Percentiles rank a stretch among this genome's conserved stretches.
phyloP scores from a whole-genome alignment of 2,329 filamentous ascomycete genomes.

The Trichoderma simmonsii region DNA sequence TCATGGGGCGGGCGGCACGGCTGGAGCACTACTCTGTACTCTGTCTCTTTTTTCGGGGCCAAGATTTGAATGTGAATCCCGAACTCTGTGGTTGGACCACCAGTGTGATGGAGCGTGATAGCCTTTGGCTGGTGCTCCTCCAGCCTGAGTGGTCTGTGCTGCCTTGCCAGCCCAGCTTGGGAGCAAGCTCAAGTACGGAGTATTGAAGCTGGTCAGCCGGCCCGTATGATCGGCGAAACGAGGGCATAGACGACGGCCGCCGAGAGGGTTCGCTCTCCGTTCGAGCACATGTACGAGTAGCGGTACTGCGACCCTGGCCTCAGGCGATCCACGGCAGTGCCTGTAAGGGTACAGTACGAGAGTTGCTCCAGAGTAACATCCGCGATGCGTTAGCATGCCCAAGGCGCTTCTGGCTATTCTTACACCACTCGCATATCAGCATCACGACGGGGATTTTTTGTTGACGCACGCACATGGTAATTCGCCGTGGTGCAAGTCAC shows the following conservation, averaged over 20 bases:
- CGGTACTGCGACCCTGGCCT: neutral
- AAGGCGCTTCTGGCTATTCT: neutral
- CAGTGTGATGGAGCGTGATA: neutral
- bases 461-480: slow-evolving; percentile 8
- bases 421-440: slow-evolving; percentile 7
- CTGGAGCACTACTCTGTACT: neutral
- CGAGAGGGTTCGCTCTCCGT: neutral
- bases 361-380: neutral
- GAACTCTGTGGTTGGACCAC: neutral
- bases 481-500: slow-evolving; percentile 12
- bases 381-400: neutral
- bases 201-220: neutral
- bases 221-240: slow-evolving; percentile 2
- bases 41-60: neutral
- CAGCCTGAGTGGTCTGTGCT: slow-evolving; percentile 3
- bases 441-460: slow-evolving; percentile 7
- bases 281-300: neutral
- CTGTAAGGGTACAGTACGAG: neutral
- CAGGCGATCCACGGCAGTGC: neutral
- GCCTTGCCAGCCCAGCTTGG: neutral
- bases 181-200: neutral
- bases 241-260: neutral
- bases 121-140: neutral
- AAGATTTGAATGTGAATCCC: neutral
- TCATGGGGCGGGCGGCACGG: neutral